Evolutionary conservation across 1,284 basidiomycete genomes (phyloP).

Genomic region (Tilletiaria anomala): DNA sequence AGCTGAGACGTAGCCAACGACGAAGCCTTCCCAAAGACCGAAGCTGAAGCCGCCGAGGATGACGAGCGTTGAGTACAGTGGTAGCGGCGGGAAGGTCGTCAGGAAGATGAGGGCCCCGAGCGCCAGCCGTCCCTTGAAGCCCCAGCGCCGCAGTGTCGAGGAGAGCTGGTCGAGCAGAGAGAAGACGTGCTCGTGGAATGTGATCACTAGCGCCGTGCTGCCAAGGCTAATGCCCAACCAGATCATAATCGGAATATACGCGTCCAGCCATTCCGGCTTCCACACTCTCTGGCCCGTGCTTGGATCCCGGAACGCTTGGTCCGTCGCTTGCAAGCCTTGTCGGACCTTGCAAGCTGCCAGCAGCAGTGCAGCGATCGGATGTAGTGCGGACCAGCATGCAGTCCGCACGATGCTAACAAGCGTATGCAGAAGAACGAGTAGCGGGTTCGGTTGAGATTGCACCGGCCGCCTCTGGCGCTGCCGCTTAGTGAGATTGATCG

Average conservation of each 20-base stretch:
- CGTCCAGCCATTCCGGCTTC: conserved; percentile 34
- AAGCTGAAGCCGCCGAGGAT: conserved; percentile 73
- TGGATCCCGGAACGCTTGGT: conserved; percentile 32
- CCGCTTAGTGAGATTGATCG: no score
- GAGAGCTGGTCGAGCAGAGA: conserved; percentile 25
- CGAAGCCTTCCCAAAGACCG: conserved; percentile 60
- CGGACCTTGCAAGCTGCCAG: no score
- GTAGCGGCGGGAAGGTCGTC: conserved; percentile 49
- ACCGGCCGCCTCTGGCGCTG: no score
- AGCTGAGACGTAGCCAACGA: conserved; percentile 71
- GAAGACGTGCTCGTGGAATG: conserved; percentile 39
- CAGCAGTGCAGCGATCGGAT: no score
- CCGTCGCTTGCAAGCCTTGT: no score
- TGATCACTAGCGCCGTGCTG: conserved; percentile 32
- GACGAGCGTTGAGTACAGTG: conserved; percentile 73
- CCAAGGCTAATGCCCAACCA: conserved; percentile 37
- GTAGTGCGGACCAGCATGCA: no score
- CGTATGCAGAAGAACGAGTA: no score
- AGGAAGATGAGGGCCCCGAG: conserved; percentile 34
- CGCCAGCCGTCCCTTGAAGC: conserved; percentile 18
- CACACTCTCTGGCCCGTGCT: conserved; percentile 22
- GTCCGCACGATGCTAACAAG: no score
- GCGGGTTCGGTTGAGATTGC: no score
- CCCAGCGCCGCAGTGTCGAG: conserved; percentile 19
- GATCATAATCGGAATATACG: conserved; percentile 38